Conservation (phyloP, 805 yeast genomes). For the Starmerella floris region DNA sequence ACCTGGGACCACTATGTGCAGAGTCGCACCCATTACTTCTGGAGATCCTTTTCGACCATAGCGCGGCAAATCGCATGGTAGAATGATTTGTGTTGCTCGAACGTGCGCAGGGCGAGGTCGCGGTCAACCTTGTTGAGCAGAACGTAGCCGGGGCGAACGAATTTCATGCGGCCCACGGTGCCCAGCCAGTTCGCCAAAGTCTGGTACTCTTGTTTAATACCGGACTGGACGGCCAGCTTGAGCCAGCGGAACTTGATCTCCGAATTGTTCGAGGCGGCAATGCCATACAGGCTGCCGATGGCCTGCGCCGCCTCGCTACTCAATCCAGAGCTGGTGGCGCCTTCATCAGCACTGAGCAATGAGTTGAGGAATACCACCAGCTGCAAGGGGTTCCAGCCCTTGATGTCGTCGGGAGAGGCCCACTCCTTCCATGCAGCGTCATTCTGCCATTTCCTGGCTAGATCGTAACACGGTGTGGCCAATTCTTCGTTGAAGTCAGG, state of each 20-base stretch:
- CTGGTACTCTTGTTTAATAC: slow-evolving; percentile 33
- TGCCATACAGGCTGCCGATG: slow-evolving; percentile 32
- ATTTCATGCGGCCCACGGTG: slow-evolving; percentile 89
- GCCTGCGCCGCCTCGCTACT: slow-evolving; percentile 26
- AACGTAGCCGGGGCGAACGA: slow-evolving; percentile 74
- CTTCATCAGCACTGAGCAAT: too few relatives aligned
- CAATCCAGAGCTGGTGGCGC: slow-evolving; percentile 26
- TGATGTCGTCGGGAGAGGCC: slow-evolving; percentile 41
- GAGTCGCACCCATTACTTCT: too few relatives aligned
- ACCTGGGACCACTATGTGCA: too few relatives aligned
- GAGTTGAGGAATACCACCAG: slow-evolving; percentile 66
- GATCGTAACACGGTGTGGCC: slow-evolving; percentile 54
- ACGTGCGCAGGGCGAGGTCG: slow-evolving; percentile 51
- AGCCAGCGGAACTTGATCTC: slow-evolving; percentile 74
- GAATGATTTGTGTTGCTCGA: slow-evolving; percentile 40
- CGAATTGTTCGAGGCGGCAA: slow-evolving; percentile 50
- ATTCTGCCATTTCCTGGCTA: slow-evolving; percentile 56
- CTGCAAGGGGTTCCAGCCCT: slow-evolving; percentile 57
- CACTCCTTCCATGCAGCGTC: slow-evolving; percentile 22
- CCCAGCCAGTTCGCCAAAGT: slow-evolving; percentile 72
- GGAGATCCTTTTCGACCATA: slow-evolving; percentile 73
- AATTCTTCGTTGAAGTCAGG: slow-evolving; percentile 68
- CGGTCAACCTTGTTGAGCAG: slow-evolving; percentile 52
- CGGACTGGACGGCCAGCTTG: slow-evolving; percentile 47
- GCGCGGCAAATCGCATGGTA: slow-evolving; percentile 80